Evolutionary conservation across 495 filamentous ascomycete species (phyloP).

Genomic region (Penicillium psychrofluorescens): DNA sequence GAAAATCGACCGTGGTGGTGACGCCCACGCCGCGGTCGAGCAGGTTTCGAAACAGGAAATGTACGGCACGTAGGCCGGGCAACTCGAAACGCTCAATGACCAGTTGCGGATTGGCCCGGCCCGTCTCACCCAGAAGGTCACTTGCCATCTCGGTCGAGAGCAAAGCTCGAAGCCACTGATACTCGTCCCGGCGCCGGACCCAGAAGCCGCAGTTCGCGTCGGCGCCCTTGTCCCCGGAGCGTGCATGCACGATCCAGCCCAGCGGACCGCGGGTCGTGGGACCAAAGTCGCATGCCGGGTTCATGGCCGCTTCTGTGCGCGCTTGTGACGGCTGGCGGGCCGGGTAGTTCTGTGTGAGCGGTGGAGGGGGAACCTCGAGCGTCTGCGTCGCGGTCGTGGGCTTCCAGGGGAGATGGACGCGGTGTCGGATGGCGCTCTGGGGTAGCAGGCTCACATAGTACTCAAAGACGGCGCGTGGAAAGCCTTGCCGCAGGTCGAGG

Average conservation of each 20-base stretch:
- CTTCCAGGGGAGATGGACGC: conserved; percentile 33
- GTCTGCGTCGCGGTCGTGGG: conserved; percentile 12
- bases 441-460: conserved; percentile 39
- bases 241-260: conserved; percentile 40
- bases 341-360: conserved; percentile 22
- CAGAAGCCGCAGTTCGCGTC: conserved; percentile 50
- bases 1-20: conserved; percentile 41
- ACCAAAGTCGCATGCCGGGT: conserved; percentile 25
- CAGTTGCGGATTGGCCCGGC: conserved; percentile 25
- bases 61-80: conserved; percentile 33
- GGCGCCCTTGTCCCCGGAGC: conserved; percentile 47
- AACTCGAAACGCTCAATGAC: conserved; percentile 48
- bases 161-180: conserved; percentile 41
- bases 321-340: conserved; percentile 27
- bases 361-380: conserved; percentile 27
- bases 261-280: conserved; percentile 34
- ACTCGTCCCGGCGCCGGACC: conserved; percentile 42
- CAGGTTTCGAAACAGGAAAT: conserved; percentile 49
- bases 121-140: conserved; percentile 34
- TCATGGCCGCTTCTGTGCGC: conserved; percentile 4
- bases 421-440: conserved; percentile 29
- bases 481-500: conserved; percentile 30
- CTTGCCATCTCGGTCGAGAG: conserved; percentile 31
- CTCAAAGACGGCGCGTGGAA: conserved; percentile 31
- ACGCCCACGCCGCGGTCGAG: conserved; percentile 47